Evolutionary conservation across 2,329 filamentous ascomycete genomes (phyloP).

Genomic region (Clarireedia homoeocarpa): DNA sequence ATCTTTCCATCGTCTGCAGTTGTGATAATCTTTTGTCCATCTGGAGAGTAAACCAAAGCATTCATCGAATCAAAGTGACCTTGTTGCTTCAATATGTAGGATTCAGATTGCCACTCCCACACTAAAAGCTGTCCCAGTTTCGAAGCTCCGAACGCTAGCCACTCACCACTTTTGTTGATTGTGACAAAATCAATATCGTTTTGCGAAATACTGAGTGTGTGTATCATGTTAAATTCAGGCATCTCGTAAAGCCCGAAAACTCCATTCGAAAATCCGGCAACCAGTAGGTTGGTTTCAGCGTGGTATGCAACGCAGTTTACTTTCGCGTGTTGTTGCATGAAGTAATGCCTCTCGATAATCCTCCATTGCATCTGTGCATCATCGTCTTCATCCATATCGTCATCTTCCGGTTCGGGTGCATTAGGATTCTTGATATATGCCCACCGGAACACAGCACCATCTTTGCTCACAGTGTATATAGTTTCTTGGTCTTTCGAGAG

Average conservation of each 20-base stretch:
- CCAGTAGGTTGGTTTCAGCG: conserved; percentile 78
- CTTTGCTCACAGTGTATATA: conserved; percentile 93
- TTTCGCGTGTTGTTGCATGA: conserved; percentile 82
- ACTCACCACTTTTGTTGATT: conserved; percentile 90
- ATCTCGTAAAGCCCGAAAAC: conserved; percentile 92
- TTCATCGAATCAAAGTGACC: conserved; percentile 97
- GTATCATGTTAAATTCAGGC: conserved; percentile 91
- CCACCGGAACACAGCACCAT: conserved; percentile 95
- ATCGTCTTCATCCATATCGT: conserved; percentile 54
- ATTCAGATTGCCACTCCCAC: conserved; percentile 99
- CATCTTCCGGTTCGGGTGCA: conserved; percentile 42
- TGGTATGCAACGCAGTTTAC: conserved; percentile 91
- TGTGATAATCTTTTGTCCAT: conserved; percentile 87
- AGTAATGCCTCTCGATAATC: conserved; percentile 85
- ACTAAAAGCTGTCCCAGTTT: conserved; percentile 93
- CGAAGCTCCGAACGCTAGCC: conserved; percentile 93
- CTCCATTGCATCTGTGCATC: conserved; percentile 75
- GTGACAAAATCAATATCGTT: conserved; percentile 93
- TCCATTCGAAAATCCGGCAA: conserved; percentile 92
- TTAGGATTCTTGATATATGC: conserved; percentile 62
- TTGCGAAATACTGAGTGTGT: conserved; percentile 88
- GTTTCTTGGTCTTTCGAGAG: conserved; percentile 92
- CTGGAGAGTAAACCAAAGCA: conserved; percentile 83
- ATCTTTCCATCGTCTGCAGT: conserved; percentile 95
- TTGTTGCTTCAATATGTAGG: conserved; percentile 96